Percentiles rank a stretch among this genome's conserved stretches.
These are phyloP conservation scores for Alternaria novae-zelandiae DNA, from an alignment of 2,329 filamentous ascomycete genomes.

Conservation along the genomic window DNA sequence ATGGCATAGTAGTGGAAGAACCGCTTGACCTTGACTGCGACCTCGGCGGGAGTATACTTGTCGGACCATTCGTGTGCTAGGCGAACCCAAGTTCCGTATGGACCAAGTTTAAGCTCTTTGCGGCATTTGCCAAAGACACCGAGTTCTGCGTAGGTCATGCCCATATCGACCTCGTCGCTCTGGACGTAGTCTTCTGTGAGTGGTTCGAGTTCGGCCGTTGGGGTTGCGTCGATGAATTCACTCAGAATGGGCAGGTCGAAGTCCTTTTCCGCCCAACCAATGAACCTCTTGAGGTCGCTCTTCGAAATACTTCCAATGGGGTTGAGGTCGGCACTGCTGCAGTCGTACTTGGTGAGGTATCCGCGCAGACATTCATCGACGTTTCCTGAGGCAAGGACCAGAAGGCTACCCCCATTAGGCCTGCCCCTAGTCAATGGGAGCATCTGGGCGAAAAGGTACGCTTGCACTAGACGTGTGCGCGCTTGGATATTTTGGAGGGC, in stretches of 20 bases:
- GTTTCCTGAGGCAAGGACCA: slow-evolving; percentile 73
- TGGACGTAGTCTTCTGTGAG: slow-evolving; percentile 63
- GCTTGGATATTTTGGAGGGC: slow-evolving; percentile 11
- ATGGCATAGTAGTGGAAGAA: slow-evolving; percentile 46
- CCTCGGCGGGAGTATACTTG: slow-evolving; percentile 46
- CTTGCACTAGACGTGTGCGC: slow-evolving; percentile 63
- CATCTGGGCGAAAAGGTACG: slow-evolving; percentile 69
- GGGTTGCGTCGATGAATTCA: slow-evolving; percentile 64
- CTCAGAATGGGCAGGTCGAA: slow-evolving; percentile 70
- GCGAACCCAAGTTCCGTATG: slow-evolving; percentile 60
- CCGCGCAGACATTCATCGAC: slow-evolving; percentile 62
- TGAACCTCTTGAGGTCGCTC: slow-evolving; percentile 74
- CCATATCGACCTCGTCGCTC: slow-evolving; percentile 62
- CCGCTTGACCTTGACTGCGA: slow-evolving; percentile 54
- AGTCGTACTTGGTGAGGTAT: slow-evolving; percentile 76
- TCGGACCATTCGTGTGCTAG: slow-evolving; percentile 60
- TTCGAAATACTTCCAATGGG: slow-evolving; percentile 69
- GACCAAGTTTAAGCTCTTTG: slow-evolving; percentile 58
- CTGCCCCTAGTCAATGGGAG: slow-evolving; percentile 65
- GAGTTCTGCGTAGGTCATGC: slow-evolving; percentile 59
- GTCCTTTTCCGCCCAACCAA: slow-evolving; percentile 59
- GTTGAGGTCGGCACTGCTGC: slow-evolving; percentile 56
- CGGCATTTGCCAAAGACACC: slow-evolving; percentile 60
- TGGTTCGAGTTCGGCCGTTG: slow-evolving; percentile 63
- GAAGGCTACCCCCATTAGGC: slow-evolving; percentile 62